Conservation (phyloP, 306 rosid species). For the Sphenostylis stenocarpa region DNA sequence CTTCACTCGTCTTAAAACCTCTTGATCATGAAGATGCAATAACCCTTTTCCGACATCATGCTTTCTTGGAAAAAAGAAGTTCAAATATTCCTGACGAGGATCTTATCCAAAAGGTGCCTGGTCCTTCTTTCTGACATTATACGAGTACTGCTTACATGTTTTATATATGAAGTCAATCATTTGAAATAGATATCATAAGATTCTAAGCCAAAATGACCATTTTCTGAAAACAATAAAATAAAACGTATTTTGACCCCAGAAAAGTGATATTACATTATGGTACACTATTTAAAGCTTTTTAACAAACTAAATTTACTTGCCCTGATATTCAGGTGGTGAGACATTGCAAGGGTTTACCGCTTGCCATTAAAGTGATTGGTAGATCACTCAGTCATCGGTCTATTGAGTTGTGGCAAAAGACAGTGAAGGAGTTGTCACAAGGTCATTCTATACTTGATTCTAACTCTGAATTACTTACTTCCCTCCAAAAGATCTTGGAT, state of each 20-base stretch:
- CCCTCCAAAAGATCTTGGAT: slow-evolving; percentile 51
- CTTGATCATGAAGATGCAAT: slow-evolving; percentile 39
- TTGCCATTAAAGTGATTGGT: slow-evolving; percentile 51
- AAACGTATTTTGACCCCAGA: not conserved
- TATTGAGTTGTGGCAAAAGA: slow-evolving; percentile 41
- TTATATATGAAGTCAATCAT: not conserved
- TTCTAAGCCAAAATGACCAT: not conserved
- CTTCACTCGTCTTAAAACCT: not conserved
- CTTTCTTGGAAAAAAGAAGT: slow-evolving; percentile 21
- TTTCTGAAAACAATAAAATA: too few species aligned
- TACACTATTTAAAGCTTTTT: not conserved
- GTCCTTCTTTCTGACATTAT: not conserved
- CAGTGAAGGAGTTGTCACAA: slow-evolving; percentile 32
- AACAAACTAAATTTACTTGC: not conserved
- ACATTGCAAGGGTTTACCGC: slow-evolving; percentile 55
- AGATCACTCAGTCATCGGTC: slow-evolving; percentile 40
- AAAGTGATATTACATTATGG: not conserved
- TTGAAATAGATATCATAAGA: too few species aligned
- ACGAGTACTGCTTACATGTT: not conserved
- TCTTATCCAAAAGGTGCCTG: slow-evolving; percentile 39
- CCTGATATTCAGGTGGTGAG: slow-evolving; percentile 49
- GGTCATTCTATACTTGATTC: slow-evolving; percentile 48
- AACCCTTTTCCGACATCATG: slow-evolving; percentile 43
- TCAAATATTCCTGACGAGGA: slow-evolving; percentile 21
- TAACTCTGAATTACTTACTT: slow-evolving; percentile 35